Evolutionary conservation across 2,329 filamentous ascomycete species (phyloP), one percentile per base, ranked within the genome.

Genomic region (Claviceps sp.): DNA sequence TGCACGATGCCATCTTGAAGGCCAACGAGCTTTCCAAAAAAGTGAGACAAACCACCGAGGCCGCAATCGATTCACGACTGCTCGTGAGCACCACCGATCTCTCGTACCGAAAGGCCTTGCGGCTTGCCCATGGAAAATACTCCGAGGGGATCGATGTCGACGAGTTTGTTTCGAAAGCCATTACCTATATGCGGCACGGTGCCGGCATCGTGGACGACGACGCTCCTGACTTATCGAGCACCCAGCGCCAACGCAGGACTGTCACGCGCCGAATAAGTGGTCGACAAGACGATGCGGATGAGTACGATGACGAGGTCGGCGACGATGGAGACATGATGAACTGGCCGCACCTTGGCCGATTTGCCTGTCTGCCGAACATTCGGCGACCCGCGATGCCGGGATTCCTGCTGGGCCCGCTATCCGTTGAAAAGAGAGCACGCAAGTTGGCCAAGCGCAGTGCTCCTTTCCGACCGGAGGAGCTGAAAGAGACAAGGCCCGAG

Each of bases 121-220:
- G 84, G 49, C 75, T 94, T 26, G 81, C 85, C 1, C 74, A 88
- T 34, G 89, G 89, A 6, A 84, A 85, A 59, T 71, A 77, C 2
- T 79, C 81, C 2, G 81, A 85, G 49, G 88, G 89, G 7, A 71
- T 98, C 22, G 90, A 97, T 61, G 76, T 94, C 0, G 90, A 97
- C 55, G 87, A 95, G 60, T 94, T 97, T 61, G 81, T 97, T 14
- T 86, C 87, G 0, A 95, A 94, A 67, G 91, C 86, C 65, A 89
- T 94, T 54, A 79, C 78, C 3, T 97, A 87, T 64, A 96, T 97
- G 89, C 81, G 80, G 22, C 75, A 78, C 38, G 85, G 81, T 3
- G 72, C 76, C 7, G 77, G 76, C 11, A 77, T 78, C 24, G 68
- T 69, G 14, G 71, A 77, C 48, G 72, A 77, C 41, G 64, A 76